phyloP scores from a whole-genome alignment of 1,139 yeast species.

The Kodamaea alishanica region DNA sequence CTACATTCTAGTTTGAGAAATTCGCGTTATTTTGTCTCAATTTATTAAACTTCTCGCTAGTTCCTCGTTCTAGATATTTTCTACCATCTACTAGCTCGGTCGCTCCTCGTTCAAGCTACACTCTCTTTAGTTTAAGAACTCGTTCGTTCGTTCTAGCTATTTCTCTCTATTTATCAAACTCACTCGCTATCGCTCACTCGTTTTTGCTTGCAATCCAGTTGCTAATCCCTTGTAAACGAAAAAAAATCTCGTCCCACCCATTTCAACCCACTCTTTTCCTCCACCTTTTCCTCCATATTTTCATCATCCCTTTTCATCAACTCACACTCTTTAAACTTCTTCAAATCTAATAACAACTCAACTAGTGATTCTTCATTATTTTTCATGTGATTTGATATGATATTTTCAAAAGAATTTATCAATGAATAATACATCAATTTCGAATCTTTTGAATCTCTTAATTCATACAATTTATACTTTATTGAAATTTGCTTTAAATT shows the following conservation, averaged over 20 bases:
- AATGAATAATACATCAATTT: constrained; percentile 20
- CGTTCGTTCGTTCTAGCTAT: too few relatives aligned
- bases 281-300: constrained; percentile 1
- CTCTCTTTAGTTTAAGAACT: too few relatives aligned
- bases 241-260: constrained; percentile 9
- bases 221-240: constrained; percentile 2
- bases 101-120: too few relatives aligned
- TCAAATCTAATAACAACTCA: constrained; percentile 13
- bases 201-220: background rate
- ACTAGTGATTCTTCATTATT: constrained; percentile 1
- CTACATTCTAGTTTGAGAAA: too few relatives aligned
- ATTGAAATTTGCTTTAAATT: constrained; percentile 30
- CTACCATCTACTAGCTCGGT: too few relatives aligned
- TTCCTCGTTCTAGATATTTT: too few relatives aligned
- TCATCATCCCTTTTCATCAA: constrained; percentile 15
- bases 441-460: constrained; percentile 16
- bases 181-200: too few relatives aligned
- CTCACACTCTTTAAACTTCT: constrained; percentile 14
- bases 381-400: constrained; percentile 6
- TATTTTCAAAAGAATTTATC: constrained; percentile 18
- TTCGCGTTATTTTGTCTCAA: too few relatives aligned
- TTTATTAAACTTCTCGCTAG: too few relatives aligned
- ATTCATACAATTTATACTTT: constrained; percentile 25
- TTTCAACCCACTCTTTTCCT: constrained; percentile 1
- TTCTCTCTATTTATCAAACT: too few relatives aligned